phyloP scores from a whole-genome alignment of 140 eudicot species.

The Senecio squalidus region DNA sequence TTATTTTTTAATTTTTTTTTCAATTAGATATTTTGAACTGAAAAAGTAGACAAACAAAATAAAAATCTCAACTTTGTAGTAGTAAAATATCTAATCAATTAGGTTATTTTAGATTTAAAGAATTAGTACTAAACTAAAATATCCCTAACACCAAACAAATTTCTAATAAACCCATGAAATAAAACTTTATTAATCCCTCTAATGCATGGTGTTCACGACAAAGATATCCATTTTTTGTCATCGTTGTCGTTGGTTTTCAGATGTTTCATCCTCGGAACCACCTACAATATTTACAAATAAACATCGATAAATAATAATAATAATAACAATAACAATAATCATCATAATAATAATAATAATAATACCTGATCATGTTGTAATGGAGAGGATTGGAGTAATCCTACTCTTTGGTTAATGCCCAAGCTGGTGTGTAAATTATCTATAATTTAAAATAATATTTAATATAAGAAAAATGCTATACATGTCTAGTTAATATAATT shows the following conservation, averaged over 20 bases:
- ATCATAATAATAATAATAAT: neutral
- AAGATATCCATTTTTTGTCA: constrained; percentile 2
- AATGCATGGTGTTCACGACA: neutral
- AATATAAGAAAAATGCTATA: too few relatives aligned
- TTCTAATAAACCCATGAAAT: too few relatives aligned
- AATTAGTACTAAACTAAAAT: too few relatives aligned
- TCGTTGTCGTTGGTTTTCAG: neutral
- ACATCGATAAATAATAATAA: neutral
- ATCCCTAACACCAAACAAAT: too few relatives aligned
- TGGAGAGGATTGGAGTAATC: neutral
- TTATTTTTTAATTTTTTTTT: too few relatives aligned
- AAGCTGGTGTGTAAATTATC: constrained; percentile 6
- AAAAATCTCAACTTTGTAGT: too few relatives aligned
- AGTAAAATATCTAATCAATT: too few relatives aligned
- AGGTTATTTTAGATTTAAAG: too few relatives aligned
- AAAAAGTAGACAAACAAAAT: too few relatives aligned
- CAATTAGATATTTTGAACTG: too few relatives aligned
- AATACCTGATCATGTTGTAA: constrained; percentile 22
- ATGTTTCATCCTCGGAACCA: constrained; percentile 21
- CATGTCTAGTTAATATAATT: too few relatives aligned
- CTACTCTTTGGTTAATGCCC: constrained; percentile 4
- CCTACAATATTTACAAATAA: neutral
- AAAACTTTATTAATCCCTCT: too few relatives aligned
- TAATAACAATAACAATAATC: neutral
- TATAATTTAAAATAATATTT: neutral